phyloP scores from a whole-genome alignment of 2,329 filamentous ascomycete genomes.

The Blumeriella jaapii region DNA sequence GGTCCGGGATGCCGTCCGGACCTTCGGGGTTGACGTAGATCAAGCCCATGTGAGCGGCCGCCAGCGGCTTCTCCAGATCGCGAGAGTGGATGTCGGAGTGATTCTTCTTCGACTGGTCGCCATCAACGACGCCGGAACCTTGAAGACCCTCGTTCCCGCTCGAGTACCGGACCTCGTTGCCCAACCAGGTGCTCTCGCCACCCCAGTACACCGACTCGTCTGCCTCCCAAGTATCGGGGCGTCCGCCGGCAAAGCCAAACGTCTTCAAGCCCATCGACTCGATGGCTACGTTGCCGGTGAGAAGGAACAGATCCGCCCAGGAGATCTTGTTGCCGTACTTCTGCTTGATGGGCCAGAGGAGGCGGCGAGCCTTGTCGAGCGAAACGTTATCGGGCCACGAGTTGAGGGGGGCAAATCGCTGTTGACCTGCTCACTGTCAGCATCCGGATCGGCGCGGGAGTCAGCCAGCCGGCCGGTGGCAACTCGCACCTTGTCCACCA shows the following conservation, averaged over 20 bases:
- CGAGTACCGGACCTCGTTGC: slow-evolving; percentile 59
- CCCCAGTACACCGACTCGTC: slow-evolving; percentile 73
- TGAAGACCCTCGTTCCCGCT: slow-evolving; percentile 13
- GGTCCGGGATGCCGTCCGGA: slow-evolving; percentile 60
- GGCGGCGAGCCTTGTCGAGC: slow-evolving; percentile 69
- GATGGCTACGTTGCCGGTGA: slow-evolving; percentile 65
- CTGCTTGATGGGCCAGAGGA: slow-evolving; percentile 73
- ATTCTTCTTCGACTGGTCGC: slow-evolving; percentile 32
- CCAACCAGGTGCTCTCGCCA: slow-evolving; percentile 61
- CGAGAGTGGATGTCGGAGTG: slow-evolving; percentile 43
- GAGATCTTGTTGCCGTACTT: slow-evolving; percentile 78
- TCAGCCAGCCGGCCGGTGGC: too few species aligned
- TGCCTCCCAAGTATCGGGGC: slow-evolving; percentile 61
- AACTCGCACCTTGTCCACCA: slow-evolving; percentile 42
- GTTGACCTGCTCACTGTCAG: slow-evolving; percentile 36
- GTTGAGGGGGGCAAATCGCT: slow-evolving; percentile 72
- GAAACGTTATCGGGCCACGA: slow-evolving; percentile 72
- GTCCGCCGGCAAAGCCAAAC: slow-evolving; percentile 63
- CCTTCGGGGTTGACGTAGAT: slow-evolving; percentile 79
- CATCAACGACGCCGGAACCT: slow-evolving; percentile 32
- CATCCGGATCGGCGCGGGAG: too few species aligned
- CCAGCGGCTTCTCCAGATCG: slow-evolving; percentile 57
- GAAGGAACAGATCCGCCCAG: slow-evolving; percentile 62
- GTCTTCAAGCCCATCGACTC: slow-evolving; percentile 67
- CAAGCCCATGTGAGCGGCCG: slow-evolving; percentile 60